Base-by-base conservation (phyloP, 148 eudicot genomes). In the Selenicereus undatus region DNA sequence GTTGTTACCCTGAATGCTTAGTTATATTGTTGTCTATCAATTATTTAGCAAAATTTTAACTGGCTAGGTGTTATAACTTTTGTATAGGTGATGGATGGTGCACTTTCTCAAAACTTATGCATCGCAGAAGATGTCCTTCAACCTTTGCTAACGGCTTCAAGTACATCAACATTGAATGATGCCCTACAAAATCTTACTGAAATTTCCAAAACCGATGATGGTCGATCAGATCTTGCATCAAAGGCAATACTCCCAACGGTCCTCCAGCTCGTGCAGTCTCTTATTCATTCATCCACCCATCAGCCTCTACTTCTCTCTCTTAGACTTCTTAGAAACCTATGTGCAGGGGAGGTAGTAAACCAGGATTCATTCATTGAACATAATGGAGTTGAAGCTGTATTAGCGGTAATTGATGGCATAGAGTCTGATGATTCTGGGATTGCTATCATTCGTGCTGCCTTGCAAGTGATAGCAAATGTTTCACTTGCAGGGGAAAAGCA, bases 401-500 rank as follows among this genome's bases (percentile, higher is more conserved):
- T 77, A 6, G 36, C 42, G 73, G 75, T 85, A 16, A 60, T 92
- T 20, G 74, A 78, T 77, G 78, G 65, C 22, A 76, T 85, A 43
- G 82, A 69, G 36, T 39, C 74, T 73, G 88, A 79, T 76, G 86
- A 88, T 87, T 83, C 85, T 8, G 87, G 83, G 71, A 68, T 64
- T 85, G 85, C n/a, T 52, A 81, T 89, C 51, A 80, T 89, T 42
- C 89, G 93, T 26, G 79, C 89, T 77, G 91, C 90, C 17, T 87
- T 95, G 83, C 99, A 95, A 85, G 88, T 92, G 78, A 71, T 95
- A 35, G 98, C 91, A 73, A 95, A 95, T 83, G 88, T 87, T 82
- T 84, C 97, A 24, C 86, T 92, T 84, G 95, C 91, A 45, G 99
- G 95, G 60, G 91, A 86, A 76, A 79, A 79, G 71, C 92, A 91